phyloP scores from a whole-genome alignment of 2,329 filamentous ascomycete genomes.

The Calonectria pseudoreteaudii region DNA sequence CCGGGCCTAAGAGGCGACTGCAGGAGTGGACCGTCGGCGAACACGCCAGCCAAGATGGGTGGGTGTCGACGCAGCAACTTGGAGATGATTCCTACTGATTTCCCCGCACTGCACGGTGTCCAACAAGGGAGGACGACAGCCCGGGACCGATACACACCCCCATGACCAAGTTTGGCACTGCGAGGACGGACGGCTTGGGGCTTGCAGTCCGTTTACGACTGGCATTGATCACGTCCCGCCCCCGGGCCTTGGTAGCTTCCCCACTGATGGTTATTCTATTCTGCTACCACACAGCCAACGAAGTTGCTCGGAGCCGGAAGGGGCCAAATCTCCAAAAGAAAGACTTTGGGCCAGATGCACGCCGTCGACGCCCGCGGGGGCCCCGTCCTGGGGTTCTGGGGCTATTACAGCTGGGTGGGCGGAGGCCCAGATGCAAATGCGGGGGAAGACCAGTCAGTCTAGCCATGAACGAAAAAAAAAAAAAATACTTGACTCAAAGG shows the following conservation, averaged over 20 bases:
- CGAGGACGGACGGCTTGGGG: background rate
- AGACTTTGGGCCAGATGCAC: conserved; percentile 24
- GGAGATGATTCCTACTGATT: conserved; percentile 17
- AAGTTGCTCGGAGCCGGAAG: conserved; percentile 38
- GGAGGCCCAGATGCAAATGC: conserved; percentile 39
- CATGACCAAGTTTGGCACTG: conserved; percentile 5
- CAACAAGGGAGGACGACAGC: conserved; percentile 6
- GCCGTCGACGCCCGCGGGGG: conserved; percentile 28
- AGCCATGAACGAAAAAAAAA: conserved; percentile 15
- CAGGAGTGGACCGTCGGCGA: conserved; percentile 19
- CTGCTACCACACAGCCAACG: conserved; percentile 32
- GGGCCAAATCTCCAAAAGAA: conserved; percentile 23
- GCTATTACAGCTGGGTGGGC: conserved; percentile 40
- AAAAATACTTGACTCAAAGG: conserved; percentile 32
- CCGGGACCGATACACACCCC: conserved; percentile 5
- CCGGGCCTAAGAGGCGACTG: background rate
- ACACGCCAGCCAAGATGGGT: conserved; percentile 21
- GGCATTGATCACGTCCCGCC: conserved; percentile 18
- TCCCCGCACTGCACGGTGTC: conserved; percentile 27
- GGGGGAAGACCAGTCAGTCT: conserved; percentile 36
- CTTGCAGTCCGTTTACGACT: too few relatives aligned
- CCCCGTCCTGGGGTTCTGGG: conserved; percentile 33
- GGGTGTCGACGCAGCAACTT: conserved; percentile 8
- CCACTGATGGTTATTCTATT: background rate
- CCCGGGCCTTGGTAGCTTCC: conserved; percentile 22